Evolutionary conservation across 306 rosid genomes (phyloP).

Genomic region (Vigna reflexopilosa): DNA sequence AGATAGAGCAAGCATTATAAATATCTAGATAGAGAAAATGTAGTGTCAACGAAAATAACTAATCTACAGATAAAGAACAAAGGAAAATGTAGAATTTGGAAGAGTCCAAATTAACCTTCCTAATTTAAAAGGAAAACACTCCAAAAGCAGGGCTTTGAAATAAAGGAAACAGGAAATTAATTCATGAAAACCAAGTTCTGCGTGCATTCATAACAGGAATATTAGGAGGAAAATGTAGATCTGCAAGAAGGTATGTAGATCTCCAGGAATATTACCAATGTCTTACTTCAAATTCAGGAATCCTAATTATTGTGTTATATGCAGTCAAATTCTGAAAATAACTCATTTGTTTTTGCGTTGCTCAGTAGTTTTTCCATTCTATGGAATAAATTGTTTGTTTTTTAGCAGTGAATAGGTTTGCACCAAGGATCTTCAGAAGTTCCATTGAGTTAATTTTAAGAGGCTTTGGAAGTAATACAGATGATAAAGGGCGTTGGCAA

Average conservation of each 20-base stretch:
- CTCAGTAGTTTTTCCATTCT: not conserved
- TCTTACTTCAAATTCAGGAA: not conserved
- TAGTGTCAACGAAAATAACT: slow-evolving; percentile 34
- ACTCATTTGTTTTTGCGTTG: not conserved
- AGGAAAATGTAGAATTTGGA: no score
- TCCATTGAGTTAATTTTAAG: not conserved
- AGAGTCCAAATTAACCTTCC: slow-evolving; percentile 2
- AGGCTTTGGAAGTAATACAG: not conserved
- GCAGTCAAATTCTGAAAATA: not conserved
- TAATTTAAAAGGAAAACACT: slow-evolving; percentile 16
- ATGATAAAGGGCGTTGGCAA: not conserved
- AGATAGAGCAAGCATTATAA: slow-evolving; percentile 65
- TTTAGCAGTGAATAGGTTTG: not conserved
- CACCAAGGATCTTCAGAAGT: not conserved
- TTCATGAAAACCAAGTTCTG: slow-evolving; percentile 31
- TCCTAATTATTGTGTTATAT: not conserved
- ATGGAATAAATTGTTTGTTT: not conserved
- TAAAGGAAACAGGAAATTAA: slow-evolving; percentile 11
- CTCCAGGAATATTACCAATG: not conserved
- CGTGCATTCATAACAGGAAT: slow-evolving; percentile 33
- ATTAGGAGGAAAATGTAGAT: slow-evolving; percentile 34
- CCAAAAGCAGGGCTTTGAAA: not conserved
- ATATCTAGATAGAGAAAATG: slow-evolving; percentile 44
- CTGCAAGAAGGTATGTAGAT: not conserved
- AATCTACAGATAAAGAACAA: not conserved